A percentile compares a stretch with the other conserved stretches of the same genome.
Evolutionary conservation across 2,329 filamentous ascomycete genomes (phyloP).

Genomic region (Coniella vitis): DNA sequence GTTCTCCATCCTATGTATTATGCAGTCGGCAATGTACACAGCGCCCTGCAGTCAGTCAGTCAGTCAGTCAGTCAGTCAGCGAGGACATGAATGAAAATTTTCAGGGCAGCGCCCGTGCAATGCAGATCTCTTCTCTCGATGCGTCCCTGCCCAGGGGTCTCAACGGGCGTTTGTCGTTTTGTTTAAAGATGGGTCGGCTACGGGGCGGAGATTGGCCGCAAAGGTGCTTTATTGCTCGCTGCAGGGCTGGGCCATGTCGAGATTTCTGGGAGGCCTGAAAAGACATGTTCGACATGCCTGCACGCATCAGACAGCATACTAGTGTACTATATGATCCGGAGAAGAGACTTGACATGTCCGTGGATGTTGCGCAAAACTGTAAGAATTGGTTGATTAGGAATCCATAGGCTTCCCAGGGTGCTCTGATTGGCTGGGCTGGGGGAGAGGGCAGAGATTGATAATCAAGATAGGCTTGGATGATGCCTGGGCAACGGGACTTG

Average conservation of each 20-base stretch:
- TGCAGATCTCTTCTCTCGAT: background rate
- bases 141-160: background rate
- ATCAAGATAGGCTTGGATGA: background rate
- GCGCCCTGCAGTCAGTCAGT: no score
- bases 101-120: background rate
- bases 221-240: background rate
- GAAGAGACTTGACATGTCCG: no score
- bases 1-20: no score
- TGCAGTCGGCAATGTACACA: no score
- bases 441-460: background rate
- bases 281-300: background rate
- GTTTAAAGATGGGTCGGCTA: conserved; percentile 9
- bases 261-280: no score
- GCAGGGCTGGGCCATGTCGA: background rate
- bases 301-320: no score
- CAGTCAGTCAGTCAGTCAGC: no score
- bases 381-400: conserved; percentile 6
- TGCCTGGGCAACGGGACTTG: background rate
- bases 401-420: background rate
- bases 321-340: no score
- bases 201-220: conserved; percentile 10
- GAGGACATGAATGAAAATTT: no score
- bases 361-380: background rate
- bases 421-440: no score
- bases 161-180: background rate